phyloP scores from a whole-genome alignment of 768 basidiomycete genomes.

The Calocybe indica region DNA sequence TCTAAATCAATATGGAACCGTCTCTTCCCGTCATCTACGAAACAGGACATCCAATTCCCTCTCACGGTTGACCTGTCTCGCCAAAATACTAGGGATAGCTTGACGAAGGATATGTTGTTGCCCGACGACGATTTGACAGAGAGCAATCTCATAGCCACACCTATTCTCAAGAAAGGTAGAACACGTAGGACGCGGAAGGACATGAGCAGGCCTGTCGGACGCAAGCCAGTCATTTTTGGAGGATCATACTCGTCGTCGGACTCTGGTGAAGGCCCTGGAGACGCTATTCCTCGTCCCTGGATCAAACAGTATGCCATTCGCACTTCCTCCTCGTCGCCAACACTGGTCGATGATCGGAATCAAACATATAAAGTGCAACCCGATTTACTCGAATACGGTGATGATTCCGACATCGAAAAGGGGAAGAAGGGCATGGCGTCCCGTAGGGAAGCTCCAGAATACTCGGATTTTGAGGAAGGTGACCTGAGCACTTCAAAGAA shows the following conservation, averaged over 20 bases:
- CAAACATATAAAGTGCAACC: slow-evolving; percentile 5
- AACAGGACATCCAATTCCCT: slow-evolving; percentile 21
- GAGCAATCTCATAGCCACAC: slow-evolving; percentile 3
- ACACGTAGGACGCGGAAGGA: slow-evolving; percentile 9
- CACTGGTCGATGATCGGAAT: slow-evolving; percentile 18
- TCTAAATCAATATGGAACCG: slow-evolving; percentile 48
- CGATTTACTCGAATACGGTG: slow-evolving; percentile 9
- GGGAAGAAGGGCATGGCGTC: slow-evolving; percentile 5
- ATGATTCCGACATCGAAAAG: slow-evolving; percentile 1
- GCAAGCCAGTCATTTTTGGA: neutral
- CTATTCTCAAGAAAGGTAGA: slow-evolving; percentile 14
- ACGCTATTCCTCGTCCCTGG: slow-evolving; percentile 21
- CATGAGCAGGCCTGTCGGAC: slow-evolving; percentile 8
- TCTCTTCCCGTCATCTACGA: slow-evolving; percentile 23
- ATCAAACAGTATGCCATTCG: slow-evolving; percentile 24
- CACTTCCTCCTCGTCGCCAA: slow-evolving; percentile 17
- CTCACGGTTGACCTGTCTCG: slow-evolving; percentile 7
- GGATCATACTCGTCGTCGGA: no score
- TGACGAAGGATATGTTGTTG: slow-evolving; percentile 7
- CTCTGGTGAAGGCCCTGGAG: neutral
- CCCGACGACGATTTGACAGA: neutral
- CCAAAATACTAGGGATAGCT: slow-evolving; percentile 6
- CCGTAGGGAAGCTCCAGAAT: slow-evolving; percentile 22
- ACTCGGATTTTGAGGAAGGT: slow-evolving; percentile 44
- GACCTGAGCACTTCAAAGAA: slow-evolving; percentile 21